Evolutionary conservation across 441 rosid genomes (phyloP).

Genomic region (Syzygium syzygioides): DNA sequence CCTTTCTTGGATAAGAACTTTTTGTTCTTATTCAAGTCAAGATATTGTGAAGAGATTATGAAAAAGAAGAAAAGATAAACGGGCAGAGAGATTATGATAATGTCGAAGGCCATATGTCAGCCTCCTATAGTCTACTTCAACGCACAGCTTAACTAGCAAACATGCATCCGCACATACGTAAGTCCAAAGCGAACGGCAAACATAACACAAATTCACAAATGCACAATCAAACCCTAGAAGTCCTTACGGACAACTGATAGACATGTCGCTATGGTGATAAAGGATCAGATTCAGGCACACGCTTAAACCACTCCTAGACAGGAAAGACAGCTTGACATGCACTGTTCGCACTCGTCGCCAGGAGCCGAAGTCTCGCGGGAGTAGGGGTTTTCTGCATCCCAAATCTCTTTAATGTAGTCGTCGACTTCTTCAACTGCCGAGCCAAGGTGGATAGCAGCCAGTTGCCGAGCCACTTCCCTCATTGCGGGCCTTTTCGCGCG

Average conservation of each 20-base stretch:
- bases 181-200: background rate
- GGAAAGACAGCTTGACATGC: background rate
- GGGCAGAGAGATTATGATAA: too few species aligned
- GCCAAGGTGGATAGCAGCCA: rapidly evolving
- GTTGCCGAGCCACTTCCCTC: background rate
- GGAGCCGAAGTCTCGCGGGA: too few species aligned
- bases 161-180: background rate
- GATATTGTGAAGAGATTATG: background rate
- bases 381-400: too few species aligned
- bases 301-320: rapidly evolving
- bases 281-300: background rate
- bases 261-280: background rate
- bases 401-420: background rate
- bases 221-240: background rate
- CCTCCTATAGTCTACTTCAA: too few species aligned
- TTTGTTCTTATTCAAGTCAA: background rate
- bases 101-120: background rate
- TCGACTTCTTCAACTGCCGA: background rate
- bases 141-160: background rate
- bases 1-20: background rate
- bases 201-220: too few species aligned
- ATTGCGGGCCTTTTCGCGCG: rapidly evolving
- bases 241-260: background rate
- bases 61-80: background rate
- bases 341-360: rapidly evolving